These are phyloP conservation scores for Saccharomycopsis schoenii DNA, from an alignment of 805 yeast genomes.

Conservation along the genomic window DNA sequence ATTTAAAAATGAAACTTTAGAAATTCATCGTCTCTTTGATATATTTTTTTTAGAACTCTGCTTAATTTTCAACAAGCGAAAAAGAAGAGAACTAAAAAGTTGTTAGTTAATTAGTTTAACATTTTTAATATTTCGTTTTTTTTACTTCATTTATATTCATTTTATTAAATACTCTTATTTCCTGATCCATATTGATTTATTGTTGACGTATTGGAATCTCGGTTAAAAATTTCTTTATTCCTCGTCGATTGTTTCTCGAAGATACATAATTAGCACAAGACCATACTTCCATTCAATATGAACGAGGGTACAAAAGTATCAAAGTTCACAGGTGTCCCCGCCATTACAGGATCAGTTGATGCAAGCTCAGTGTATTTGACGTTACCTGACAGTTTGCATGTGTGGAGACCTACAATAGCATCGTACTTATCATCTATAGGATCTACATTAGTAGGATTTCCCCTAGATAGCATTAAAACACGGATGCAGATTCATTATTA, in stretches of 20 bases:
- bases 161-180: too few species aligned
- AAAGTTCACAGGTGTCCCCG: constrained; percentile 30
- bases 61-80: background rate
- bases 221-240: background rate
- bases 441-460: constrained; percentile 68
- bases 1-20: background rate
- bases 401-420: constrained; percentile 47
- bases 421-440: constrained; percentile 57
- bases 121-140: too few species aligned
- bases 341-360: constrained; percentile 48
- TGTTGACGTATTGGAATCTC: background rate
- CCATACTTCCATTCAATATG: background rate
- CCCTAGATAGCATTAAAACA: constrained; percentile 79
- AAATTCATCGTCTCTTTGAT: background rate
- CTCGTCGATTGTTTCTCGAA: background rate
- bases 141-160: too few species aligned
- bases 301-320: background rate
- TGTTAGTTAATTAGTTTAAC: too few species aligned
- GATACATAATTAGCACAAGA: too few species aligned
- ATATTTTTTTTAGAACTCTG: background rate
- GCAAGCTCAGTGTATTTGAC: constrained; percentile 32
- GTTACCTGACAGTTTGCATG: constrained; percentile 38
- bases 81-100: too few species aligned
- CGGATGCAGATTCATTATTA: constrained; percentile 73
- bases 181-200: too few species aligned